Evolutionary conservation across 495 filamentous ascomycete genomes (phyloP).

Genomic region (Durotheca rogersii): DNA sequence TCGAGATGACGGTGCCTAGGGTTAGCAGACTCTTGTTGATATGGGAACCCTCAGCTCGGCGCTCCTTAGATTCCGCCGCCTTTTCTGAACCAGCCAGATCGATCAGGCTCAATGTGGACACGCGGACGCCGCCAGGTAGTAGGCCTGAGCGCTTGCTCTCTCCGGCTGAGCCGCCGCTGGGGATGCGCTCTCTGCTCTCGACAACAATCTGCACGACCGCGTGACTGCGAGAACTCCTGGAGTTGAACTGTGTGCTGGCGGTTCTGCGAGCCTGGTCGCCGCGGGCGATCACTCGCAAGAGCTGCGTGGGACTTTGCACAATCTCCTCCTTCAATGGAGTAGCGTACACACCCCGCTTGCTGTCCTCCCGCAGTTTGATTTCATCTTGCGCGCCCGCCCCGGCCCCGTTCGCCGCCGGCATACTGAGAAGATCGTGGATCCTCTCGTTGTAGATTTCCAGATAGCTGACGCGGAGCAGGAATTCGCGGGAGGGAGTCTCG

Average conservation of each 20-base stretch:
- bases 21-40: conserved; percentile 98
- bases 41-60: conserved; percentile 91
- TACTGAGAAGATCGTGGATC: conserved; percentile 89
- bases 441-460: conserved; percentile 98
- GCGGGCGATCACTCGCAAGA: conserved; percentile 90
- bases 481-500: conserved; percentile 92
- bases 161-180: conserved; percentile 46
- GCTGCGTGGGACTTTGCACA: conserved; percentile 93
- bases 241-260: conserved; percentile 93
- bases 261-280: conserved; percentile 89
- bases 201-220: conserved; percentile 98
- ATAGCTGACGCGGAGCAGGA: conserved; percentile 94
- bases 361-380: conserved; percentile 94
- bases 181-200: conserved; percentile 85
- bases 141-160: conserved; percentile 76
- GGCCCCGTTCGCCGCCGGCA: conserved; percentile 53
- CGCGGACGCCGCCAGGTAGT: conserved; percentile 85
- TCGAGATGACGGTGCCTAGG: conserved; percentile 90
- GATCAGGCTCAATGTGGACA: conserved; percentile 92
- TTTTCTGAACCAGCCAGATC: conserved; percentile 95
- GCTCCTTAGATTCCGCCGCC: conserved; percentile 92
- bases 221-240: conserved; percentile 93
- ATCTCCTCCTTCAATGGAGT: conserved; percentile 97
- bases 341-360: conserved; percentile 94
- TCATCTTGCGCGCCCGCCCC: conserved; percentile 67